These are phyloP conservation scores for Hevea brasiliensis DNA, from an alignment of 345 rosid genomes.

Conservation along the genomic window DNA sequence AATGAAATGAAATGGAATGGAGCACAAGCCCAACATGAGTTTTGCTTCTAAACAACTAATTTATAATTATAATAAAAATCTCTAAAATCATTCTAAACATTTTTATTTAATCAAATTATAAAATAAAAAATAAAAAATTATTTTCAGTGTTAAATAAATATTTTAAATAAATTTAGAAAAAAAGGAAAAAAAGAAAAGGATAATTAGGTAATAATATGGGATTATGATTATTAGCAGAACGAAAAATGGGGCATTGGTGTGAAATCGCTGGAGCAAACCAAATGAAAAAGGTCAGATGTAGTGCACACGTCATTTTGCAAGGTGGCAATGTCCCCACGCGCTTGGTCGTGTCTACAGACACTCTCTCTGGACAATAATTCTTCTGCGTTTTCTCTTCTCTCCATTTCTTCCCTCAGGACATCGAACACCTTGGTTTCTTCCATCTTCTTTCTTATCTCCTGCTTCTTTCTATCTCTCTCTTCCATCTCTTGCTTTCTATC, in stretches of 20 bases:
- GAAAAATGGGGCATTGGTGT: neutral
- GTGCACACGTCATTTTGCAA: neutral
- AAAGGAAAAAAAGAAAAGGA: neutral
- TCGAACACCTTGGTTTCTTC: neutral
- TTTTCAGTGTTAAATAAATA: too few relatives aligned
- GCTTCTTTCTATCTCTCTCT: neutral
- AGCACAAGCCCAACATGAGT: neutral
- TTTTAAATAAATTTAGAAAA: too few relatives aligned
- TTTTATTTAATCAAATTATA: too few relatives aligned
- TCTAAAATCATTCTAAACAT: too few relatives aligned
- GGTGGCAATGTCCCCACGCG: conserved; percentile 3
- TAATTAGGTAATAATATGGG: neutral
- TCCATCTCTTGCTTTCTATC: too few relatives aligned
- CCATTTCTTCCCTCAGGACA: neutral
- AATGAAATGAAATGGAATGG: neutral
- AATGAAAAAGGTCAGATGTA: too few relatives aligned
- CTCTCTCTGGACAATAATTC: too few relatives aligned
- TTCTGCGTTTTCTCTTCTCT: neutral
- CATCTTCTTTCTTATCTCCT: neutral
- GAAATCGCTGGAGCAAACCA: neutral
- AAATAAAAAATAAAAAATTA: too few relatives aligned
- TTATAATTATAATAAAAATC: too few relatives aligned
- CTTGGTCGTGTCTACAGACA: neutral
- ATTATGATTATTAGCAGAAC: neutral
- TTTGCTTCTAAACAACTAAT: neutral